Conservation (phyloP, 2,329 filamentous ascomycete genomes). For the Coniochaeta sp. region DNA sequence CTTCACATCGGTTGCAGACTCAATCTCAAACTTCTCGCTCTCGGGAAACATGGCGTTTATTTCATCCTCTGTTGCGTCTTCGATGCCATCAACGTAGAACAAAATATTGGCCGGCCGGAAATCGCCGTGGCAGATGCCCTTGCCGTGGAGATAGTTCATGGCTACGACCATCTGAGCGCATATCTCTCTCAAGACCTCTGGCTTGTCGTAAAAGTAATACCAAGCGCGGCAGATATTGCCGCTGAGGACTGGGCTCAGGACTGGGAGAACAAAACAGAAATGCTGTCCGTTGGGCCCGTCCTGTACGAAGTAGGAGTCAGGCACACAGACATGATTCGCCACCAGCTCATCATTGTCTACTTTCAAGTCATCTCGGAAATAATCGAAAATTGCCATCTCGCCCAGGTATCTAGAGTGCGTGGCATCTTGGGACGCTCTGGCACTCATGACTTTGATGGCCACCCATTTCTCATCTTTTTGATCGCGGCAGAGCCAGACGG, state of each 20-base stretch:
- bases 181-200: not conserved
- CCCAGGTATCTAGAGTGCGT: not conserved
- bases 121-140: slow-evolving; percentile 9
- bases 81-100: slow-evolving; percentile 1
- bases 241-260: slow-evolving; percentile 7
- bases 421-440: not conserved
- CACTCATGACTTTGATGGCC: slow-evolving; percentile 1
- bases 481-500: slow-evolving; percentile 29
- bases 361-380: not conserved
- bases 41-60: slow-evolving; percentile 1
- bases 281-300: slow-evolving; percentile 12
- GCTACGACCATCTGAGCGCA: slow-evolving; percentile 5
- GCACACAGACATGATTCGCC: slow-evolving; percentile 4
- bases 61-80: slow-evolving; percentile 4
- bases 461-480: not conserved
- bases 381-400: not conserved
- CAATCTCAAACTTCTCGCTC: not conserved
- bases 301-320: slow-evolving; percentile 10
- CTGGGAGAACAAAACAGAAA: slow-evolving; percentile 9
- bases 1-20: not conserved
- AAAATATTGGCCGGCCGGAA: slow-evolving; percentile 9
- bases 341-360: not conserved
- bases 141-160: slow-evolving; percentile 7
- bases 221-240: not conserved
- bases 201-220: not conserved